These are phyloP conservation scores for Dioscorea dumetorum DNA, from an alignment of 106 monocot genomes.

Conservation along the genomic window DNA sequence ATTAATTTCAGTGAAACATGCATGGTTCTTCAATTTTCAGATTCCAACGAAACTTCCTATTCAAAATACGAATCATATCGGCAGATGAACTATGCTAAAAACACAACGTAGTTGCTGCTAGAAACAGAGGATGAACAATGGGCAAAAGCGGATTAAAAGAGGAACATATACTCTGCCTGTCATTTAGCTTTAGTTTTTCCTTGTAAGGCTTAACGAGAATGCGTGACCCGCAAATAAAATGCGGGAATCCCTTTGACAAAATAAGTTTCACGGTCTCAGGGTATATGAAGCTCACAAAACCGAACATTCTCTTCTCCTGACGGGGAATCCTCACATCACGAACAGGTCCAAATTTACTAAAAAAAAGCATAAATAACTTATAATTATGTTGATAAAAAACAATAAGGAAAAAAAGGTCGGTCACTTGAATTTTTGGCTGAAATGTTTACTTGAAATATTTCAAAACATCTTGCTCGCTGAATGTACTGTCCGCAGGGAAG, in stretches of 20 bases:
- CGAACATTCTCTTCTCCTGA: slow-evolving; percentile 83
- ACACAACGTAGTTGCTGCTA: not conserved
- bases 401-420: not conserved
- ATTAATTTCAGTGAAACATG: too few relatives aligned
- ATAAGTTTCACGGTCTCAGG: slow-evolving; percentile 57
- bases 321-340: slow-evolving; percentile 70
- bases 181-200: slow-evolving; percentile 54
- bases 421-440: not conserved
- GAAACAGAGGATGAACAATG: not conserved
- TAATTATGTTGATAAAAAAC: not conserved
- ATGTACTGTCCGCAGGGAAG: slow-evolving; percentile 76
- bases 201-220: slow-evolving; percentile 80
- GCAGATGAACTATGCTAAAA: not conserved
- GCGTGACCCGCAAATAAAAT: slow-evolving; percentile 57
- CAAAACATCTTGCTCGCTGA: slow-evolving; percentile 64
- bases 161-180: slow-evolving; percentile 28
- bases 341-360: slow-evolving; percentile 72
- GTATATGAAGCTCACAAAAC: slow-evolving; percentile 78
- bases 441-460: slow-evolving; percentile 64
- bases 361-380: not conserved
- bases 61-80: not conserved
- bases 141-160: not conserved
- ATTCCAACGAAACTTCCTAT: not conserved
- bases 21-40: too few relatives aligned
- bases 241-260: slow-evolving; percentile 47